phyloP scores from a whole-genome alignment of 2,329 filamentous ascomycete genomes.

The Corynespora cassiicola region DNA sequence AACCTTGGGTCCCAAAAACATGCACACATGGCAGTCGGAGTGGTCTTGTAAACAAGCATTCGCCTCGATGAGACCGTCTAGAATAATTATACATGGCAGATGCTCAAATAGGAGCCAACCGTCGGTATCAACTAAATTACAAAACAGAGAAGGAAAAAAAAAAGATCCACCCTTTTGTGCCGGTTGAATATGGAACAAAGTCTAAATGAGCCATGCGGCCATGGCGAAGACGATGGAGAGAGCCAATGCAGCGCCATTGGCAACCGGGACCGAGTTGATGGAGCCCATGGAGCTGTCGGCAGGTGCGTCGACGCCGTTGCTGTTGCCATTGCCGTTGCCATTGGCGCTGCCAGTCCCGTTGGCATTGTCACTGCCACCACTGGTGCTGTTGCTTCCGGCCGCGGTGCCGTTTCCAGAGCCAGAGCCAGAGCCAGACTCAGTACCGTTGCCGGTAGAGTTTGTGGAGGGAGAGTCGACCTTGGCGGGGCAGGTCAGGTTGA shows the following conservation, averaged over 20 bases:
- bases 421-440: neutral
- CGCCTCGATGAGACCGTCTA: too few species aligned
- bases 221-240: conserved; percentile 33
- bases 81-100: too few species aligned
- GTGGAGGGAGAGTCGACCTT: conserved; percentile 16
- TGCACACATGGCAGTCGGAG: too few species aligned
- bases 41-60: too few species aligned
- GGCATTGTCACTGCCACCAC: neutral
- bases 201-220: conserved; percentile 31
- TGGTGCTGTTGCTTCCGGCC: neutral
- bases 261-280: conserved; percentile 19
- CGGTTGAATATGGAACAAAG: too few species aligned
- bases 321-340: conserved; percentile 1
- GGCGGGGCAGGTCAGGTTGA: conserved; percentile 59
- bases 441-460: conserved; percentile 13
- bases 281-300: conserved; percentile 16
- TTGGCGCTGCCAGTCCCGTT: neutral
- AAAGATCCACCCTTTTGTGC: too few species aligned
- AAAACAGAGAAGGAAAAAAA: too few species aligned
- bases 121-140: too few species aligned
- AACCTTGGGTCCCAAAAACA: too few species aligned
- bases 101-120: too few species aligned
- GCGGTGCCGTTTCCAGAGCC: neutral
- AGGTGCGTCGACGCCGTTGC: conserved; percentile 3
- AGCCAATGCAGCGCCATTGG: conserved; percentile 31